Conservation (phyloP, 2,329 filamentous ascomycete genomes). For the Seiridium cupressi region DNA sequence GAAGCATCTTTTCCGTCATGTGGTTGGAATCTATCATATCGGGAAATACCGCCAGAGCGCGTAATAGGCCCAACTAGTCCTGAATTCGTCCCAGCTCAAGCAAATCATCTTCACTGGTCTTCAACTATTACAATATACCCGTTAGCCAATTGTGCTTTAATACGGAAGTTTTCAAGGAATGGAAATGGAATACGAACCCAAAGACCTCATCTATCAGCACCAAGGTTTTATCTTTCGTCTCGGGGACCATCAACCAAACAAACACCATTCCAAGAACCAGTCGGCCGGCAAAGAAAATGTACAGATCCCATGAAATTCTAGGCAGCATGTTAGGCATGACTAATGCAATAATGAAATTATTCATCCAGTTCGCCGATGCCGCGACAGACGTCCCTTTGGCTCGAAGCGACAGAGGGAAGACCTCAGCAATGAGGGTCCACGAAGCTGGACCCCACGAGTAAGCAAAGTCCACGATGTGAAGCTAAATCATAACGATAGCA, state of each 20-base stretch:
- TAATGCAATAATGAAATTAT: constrained; percentile 1
- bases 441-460: neutral
- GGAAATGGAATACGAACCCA: too few species aligned
- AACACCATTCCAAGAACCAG: neutral
- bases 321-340: neutral
- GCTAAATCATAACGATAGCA: too few species aligned
- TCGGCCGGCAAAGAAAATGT: neutral
- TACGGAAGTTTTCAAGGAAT: too few species aligned
- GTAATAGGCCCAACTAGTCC: too few species aligned
- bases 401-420: neutral
- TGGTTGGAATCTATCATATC: too few species aligned
- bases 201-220: constrained; percentile 1
- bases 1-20: too few species aligned
- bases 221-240: neutral
- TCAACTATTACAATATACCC: too few species aligned
- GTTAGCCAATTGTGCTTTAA: too few species aligned
- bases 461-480: too few species aligned
- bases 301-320: neutral
- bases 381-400: neutral
- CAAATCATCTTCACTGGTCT: too few species aligned
- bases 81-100: too few species aligned
- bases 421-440: neutral
- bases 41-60: too few species aligned
- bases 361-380: neutral
- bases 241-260: neutral